Evolutionary conservation across 1,284 basidiomycete species (phyloP).

Genomic region (Trichosporon asahii): DNA sequence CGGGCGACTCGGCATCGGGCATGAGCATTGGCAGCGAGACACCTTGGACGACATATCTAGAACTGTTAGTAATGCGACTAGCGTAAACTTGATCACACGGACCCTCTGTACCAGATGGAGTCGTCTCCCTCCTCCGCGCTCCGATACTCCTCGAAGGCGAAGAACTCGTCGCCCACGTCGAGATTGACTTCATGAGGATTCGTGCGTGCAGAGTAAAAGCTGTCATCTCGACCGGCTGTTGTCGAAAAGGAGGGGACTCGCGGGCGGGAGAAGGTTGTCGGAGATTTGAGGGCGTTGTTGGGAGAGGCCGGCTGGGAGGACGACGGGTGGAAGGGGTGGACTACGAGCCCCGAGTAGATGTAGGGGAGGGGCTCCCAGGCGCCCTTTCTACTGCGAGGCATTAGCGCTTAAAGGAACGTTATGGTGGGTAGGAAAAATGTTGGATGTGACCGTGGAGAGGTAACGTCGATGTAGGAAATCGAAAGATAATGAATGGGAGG

Average conservation of each 20-base stretch:
- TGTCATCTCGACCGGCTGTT: constrained; percentile 14
- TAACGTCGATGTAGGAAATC: not conserved
- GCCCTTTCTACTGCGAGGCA: constrained; percentile 22
- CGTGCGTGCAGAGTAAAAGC: constrained; percentile 22
- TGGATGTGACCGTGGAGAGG: constrained; percentile 2
- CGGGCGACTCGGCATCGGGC: constrained; percentile 22
- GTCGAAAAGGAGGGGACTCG: constrained; percentile 20
- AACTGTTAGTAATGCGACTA: not conserved
- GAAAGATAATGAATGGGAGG: constrained; percentile 4
- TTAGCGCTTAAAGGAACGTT: constrained; percentile 6
- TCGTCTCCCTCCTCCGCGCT: constrained; percentile 53
- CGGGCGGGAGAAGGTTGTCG: constrained; percentile 34
- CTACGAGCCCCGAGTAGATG: constrained; percentile 45
- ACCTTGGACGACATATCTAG: constrained; percentile 82
- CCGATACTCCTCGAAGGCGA: constrained; percentile 85
- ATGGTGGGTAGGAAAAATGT: not conserved
- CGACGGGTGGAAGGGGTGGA: constrained; percentile 44
- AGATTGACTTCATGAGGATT: constrained; percentile 50
- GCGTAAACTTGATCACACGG: constrained; percentile 40
- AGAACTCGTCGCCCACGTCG: constrained; percentile 85
- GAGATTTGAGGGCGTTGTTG: constrained; percentile 12
- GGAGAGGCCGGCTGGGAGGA: constrained; percentile 28
- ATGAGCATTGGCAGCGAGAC: constrained; percentile 62
- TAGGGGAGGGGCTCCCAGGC: constrained; percentile 47
- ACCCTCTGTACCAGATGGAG: constrained; percentile 87